Base-by-base conservation (phyloP, 2,329 filamentous ascomycete species). In the Pseudogymnoascus sp. region DNA sequence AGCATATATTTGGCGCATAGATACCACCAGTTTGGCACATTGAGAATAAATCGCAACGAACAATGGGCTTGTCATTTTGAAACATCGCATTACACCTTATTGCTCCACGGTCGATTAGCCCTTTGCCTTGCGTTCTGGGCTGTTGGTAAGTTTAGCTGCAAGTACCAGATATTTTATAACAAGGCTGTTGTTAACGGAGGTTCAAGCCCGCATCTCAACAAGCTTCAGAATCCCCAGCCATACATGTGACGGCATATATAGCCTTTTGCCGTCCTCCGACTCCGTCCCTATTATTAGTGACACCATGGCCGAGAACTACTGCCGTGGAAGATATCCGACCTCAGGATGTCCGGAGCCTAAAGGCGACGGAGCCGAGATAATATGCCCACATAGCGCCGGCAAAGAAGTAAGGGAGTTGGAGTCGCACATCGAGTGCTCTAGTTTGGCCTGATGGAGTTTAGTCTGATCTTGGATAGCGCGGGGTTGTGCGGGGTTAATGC, bases 331-430 rank as follows among this genome's bases (percentile, higher is more conserved):
- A 57, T 57, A 57, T 57, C 50, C 50, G 50, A 57, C 10, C 50
- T 57, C 28, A 57, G 50, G 3, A 8, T 57, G 9, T 53, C 50
- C 50, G 50, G 50, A 57, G 28, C 13, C 50, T 57, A 57, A 57
- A 57, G n/a, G 11, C 10, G 10, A 33, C 1, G 50, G 50, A 57
- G 28, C 50, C 50, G 28, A 33, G 33, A 57, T 33, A 19, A 33
- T 57, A 57, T n/a, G n/a, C 28, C 50, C 50, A 57, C n/a, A 57
- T 57, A 57, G 50, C 50, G 50, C 50, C 38, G 38, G 50, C 50
- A 57, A 57, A 2, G 17, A 33, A 57, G 26, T 19, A 57, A 57
- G 50, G 50, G 50, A 57, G 50, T 57, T 57, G 50, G 35, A 15
- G 28, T 33, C 7, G 50, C 28, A 33, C 50, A 19, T 15, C 6